These are phyloP conservation scores for Moesziomyces parantarcticus DNA, from an alignment of 1,284 basidiomycete species.

Conservation along the genomic window DNA sequence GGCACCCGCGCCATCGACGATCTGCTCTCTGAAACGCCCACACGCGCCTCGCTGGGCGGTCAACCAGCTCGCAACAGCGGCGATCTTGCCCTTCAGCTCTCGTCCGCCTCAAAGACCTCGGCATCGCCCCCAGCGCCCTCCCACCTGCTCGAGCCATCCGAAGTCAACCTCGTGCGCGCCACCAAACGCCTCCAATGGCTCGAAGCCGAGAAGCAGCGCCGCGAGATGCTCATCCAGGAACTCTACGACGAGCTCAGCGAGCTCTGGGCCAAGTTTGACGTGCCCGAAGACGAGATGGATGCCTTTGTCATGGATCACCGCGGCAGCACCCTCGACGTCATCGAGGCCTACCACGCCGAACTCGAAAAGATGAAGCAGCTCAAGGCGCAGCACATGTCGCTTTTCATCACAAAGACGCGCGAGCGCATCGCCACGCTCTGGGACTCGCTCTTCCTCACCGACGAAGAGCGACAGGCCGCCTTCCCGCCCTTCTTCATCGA, in stretches of 20 bases:
- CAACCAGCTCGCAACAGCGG: slow-evolving; percentile 29
- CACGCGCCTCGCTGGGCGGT: slow-evolving; percentile 40
- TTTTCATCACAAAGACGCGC: slow-evolving; percentile 84
- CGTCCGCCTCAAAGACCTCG: slow-evolving; percentile 26
- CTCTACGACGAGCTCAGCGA: slow-evolving; percentile 65
- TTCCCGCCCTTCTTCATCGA: slow-evolving; percentile 51
- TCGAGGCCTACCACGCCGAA: slow-evolving; percentile 86
- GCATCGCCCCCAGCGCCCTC: slow-evolving; percentile 19
- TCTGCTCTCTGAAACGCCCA: slow-evolving; percentile 41
- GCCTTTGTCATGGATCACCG: slow-evolving; percentile 69
- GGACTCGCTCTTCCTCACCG: slow-evolving; percentile 86
- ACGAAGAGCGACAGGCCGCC: slow-evolving; percentile 77
- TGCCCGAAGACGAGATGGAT: slow-evolving; percentile 65
- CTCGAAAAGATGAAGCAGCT: slow-evolving; percentile 88
- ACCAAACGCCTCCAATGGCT: slow-evolving; percentile 41
- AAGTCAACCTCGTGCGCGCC: slow-evolving; percentile 36
- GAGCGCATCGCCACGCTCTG: slow-evolving; percentile 84
- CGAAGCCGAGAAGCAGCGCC: slow-evolving; percentile 56
- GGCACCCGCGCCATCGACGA: slow-evolving; percentile 26
- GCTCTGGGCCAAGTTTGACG: slow-evolving; percentile 66
- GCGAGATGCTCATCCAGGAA: slow-evolving; percentile 62
- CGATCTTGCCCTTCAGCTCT: slow-evolving; percentile 32
- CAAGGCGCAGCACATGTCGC: slow-evolving; percentile 85
- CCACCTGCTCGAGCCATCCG: slow-evolving; percentile 45
- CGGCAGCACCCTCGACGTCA: slow-evolving; percentile 79